phyloP scores from a whole-genome alignment of 371 early-diverging fungal species.

The Batrachochytrium dendrobatidis region DNA sequence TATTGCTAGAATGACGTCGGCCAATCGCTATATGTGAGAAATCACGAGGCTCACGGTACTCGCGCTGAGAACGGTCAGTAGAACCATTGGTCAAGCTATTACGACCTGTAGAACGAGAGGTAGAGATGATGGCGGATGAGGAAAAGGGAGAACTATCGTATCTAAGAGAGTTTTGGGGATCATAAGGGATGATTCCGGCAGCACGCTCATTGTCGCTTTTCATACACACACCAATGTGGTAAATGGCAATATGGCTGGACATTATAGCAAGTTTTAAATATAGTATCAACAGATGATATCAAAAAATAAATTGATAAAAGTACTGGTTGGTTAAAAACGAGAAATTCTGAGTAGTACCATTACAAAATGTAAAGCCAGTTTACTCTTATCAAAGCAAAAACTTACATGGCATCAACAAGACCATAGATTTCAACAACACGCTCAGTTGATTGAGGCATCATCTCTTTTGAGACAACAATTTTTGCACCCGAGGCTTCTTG shows the following conservation, averaged over 20 bases:
- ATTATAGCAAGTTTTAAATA: slow-evolving; percentile 1
- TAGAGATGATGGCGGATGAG: no score
- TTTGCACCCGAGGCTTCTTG: slow-evolving; percentile 35
- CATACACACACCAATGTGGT: slow-evolving; percentile 62
- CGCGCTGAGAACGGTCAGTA: slow-evolving; percentile 1
- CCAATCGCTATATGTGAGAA: no score
- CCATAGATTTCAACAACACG: slow-evolving; percentile 32
- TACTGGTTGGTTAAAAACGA: no score
- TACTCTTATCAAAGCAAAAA: no score
- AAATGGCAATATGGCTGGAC: slow-evolving; percentile 72
- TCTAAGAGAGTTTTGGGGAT: slow-evolving; percentile 27
- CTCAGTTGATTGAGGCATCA: slow-evolving; percentile 38
- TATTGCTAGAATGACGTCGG: slow-evolving; percentile 5
- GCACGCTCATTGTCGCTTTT: slow-evolving; percentile 48
- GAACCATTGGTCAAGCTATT: no score
- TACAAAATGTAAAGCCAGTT: no score
- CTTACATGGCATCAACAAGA: slow-evolving; percentile 22
- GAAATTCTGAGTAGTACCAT: no score
- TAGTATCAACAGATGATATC: neutral
- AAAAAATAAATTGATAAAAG: neutral
- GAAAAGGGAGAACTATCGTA: no score
- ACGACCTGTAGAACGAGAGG: no score
- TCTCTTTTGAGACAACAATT: slow-evolving; percentile 29
- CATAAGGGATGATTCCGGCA: slow-evolving; percentile 45
- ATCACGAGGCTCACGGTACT: neutral